Evolutionary conservation across 805 yeast genomes (phyloP), one percentile per base, ranked within the genome.

Genomic region (Pichia exigua): DNA sequence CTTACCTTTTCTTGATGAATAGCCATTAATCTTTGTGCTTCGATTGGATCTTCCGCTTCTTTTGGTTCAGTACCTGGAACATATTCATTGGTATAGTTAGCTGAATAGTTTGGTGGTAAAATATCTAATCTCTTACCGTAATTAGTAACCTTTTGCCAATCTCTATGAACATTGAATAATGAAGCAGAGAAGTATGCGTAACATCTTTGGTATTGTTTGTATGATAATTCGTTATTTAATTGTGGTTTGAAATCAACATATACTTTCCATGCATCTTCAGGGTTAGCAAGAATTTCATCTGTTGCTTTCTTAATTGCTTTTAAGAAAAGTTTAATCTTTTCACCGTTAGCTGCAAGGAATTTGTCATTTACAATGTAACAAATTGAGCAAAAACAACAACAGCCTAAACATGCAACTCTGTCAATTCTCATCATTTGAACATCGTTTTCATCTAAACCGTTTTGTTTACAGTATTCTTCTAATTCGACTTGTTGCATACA

Each of bases 401-500:
- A 77, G 17, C 82, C 82, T 50, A 77, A 67, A 55, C 78, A 78
- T 22, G 82, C 82, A 58, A 77, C 66, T 57, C 71, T 68, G 60
- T 78, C 82, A 58, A 78, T 78, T 67, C 82, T 71, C 59, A 78
- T 65, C 82, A 78, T 78, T 59, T 76, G 73, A 51, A 77, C 82
- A 43, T 75, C 81, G 45, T 65, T 60, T 38, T 66, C 62, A 30
- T 73, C 72, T 59, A 74, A 69, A 20, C 79, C 79, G 54, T 71
- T 65, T 24, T 62, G 52, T 57, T 67, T 67, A 56, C 73, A 69
- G 63, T 73, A 73, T 55, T 76, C 79, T 60, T 77, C 82, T 58
- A 78, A 69, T 60, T 78, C 79, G 46, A 78, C 82, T 64, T 77
- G 81, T 62, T 78, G 82, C 62, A 78, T 75, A 64, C 81, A 77